Evolutionary conservation across 169 alveolate species (phyloP).

Genomic region (Plasmodium malariae): DNA sequence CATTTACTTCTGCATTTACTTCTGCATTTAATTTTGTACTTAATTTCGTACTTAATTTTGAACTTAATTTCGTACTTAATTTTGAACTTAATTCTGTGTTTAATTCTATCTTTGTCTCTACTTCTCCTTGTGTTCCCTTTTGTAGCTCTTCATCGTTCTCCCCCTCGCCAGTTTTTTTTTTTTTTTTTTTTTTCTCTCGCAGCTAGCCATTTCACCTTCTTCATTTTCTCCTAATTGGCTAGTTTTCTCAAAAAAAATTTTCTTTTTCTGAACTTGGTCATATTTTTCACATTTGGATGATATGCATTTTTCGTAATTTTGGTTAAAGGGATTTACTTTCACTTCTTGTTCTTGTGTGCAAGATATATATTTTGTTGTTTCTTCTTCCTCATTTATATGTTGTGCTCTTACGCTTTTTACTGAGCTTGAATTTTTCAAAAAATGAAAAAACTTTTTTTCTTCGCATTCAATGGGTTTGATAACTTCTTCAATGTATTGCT

Average conservation of each 20-base stretch:
- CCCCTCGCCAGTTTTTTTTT: background rate
- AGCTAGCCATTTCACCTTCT: background rate
- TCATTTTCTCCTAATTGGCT: background rate
- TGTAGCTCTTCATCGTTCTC: background rate
- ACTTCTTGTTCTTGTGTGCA: background rate
- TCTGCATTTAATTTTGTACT: background rate
- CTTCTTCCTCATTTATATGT: background rate
- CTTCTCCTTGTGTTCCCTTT: background rate
- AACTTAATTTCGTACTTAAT: background rate
- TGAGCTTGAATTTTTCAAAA: conserved; percentile 14
- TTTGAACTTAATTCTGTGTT: background rate
- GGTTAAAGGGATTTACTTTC: background rate
- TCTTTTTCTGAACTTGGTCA: conserved; percentile 6
- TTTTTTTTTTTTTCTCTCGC: background rate
- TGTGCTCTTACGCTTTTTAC: background rate
- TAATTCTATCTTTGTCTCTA: background rate
- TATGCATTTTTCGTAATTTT: background rate
- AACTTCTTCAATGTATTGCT: conserved; percentile 35
- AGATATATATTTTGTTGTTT: no score
- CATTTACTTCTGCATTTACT: background rate
- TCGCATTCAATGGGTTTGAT: background rate
- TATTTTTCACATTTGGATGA: conserved; percentile 1
- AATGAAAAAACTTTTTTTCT: conserved; percentile 19
- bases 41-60: background rate
- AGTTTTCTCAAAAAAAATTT: conserved; percentile 8